phyloP scores from a whole-genome alignment of 2,329 filamentous ascomycete genomes.

The Aureobasidium sp. region DNA sequence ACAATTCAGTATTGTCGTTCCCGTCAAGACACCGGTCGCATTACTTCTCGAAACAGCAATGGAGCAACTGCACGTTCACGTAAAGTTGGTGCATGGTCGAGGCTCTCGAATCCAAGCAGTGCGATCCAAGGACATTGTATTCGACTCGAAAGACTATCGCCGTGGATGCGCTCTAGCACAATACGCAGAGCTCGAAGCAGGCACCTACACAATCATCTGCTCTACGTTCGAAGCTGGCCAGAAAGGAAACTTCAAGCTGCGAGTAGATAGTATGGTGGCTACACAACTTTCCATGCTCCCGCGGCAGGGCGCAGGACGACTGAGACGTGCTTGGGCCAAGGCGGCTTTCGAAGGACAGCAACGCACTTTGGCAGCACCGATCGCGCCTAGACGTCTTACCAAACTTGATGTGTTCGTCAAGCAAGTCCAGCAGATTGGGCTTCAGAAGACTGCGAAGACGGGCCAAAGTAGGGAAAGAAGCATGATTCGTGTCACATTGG shows the following conservation, averaged over 20 bases:
- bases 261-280: constrained; percentile 58
- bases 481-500: constrained; percentile 63
- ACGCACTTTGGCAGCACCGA: constrained; percentile 48
- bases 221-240: constrained; percentile 85
- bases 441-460: constrained; percentile 25
- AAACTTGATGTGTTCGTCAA: constrained; percentile 18
- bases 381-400: constrained; percentile 46
- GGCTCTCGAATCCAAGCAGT: constrained; percentile 66
- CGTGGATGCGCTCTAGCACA: constrained; percentile 69
- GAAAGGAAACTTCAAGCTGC: constrained; percentile 64
- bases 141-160: constrained; percentile 82
- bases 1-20: constrained; percentile 65
- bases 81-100: constrained; percentile 73
- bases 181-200: constrained; percentile 53
- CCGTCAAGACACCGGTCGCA: constrained; percentile 54
- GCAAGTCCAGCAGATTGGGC: neutral
- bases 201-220: constrained; percentile 79
- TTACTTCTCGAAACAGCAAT: constrained; percentile 65
- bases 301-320: constrained; percentile 66
- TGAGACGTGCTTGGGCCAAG: constrained; percentile 54
- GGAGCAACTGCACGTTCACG: constrained; percentile 67
- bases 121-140: constrained; percentile 68
- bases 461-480: constrained; percentile 28
- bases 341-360: constrained; percentile 44
- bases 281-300: constrained; percentile 56